A percentile compares a stretch with the other conserved stretches of the same genome.
phyloP scores from a whole-genome alignment of 768 basidiomycete species.

The Lactarius sp. region DNA sequence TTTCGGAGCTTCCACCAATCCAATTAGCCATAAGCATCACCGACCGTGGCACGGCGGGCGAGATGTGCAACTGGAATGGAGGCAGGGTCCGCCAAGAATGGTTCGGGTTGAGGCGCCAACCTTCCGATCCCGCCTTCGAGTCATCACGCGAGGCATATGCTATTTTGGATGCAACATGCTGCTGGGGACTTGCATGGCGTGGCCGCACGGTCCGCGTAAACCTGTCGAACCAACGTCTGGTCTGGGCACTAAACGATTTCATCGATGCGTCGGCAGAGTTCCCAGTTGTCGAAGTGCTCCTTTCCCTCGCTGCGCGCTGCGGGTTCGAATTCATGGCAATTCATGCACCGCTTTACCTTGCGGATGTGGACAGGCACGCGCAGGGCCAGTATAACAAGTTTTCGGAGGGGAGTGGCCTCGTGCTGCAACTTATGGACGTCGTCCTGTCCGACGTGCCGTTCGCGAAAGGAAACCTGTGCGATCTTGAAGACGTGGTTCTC shows the following conservation, averaged over 20 bases:
- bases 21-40: conserved; percentile 9
- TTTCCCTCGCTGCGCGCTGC: conserved; percentile 18
- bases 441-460: conserved; percentile 10
- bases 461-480: conserved; percentile 5
- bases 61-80: conserved; percentile 3
- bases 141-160: conserved; percentile 22
- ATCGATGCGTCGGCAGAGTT: conserved; percentile 6
- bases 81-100: conserved; percentile 3
- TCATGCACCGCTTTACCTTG: not conserved
- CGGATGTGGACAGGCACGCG: not conserved
- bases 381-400: conserved; percentile 12
- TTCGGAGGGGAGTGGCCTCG: conserved; percentile 19
- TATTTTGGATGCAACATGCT: conserved; percentile 22
- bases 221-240: conserved; percentile 17
- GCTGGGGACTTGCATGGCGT: conserved; percentile 22
- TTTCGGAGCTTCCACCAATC: conserved; percentile 16
- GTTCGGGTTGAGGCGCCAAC: conserved; percentile 16
- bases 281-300: conserved; percentile 17
- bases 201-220: conserved; percentile 20
- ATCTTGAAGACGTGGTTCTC: conserved; percentile 18
- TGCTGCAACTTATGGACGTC: conserved; percentile 16
- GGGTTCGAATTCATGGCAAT: conserved; percentile 20
- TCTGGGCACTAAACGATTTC: conserved; percentile 20
- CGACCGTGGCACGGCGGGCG: conserved; percentile 11
- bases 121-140: conserved; percentile 8